Conservation (phyloP, 2,329 filamentous ascomycete genomes). For the Aspergillus brunneoviolaceus region DNA sequence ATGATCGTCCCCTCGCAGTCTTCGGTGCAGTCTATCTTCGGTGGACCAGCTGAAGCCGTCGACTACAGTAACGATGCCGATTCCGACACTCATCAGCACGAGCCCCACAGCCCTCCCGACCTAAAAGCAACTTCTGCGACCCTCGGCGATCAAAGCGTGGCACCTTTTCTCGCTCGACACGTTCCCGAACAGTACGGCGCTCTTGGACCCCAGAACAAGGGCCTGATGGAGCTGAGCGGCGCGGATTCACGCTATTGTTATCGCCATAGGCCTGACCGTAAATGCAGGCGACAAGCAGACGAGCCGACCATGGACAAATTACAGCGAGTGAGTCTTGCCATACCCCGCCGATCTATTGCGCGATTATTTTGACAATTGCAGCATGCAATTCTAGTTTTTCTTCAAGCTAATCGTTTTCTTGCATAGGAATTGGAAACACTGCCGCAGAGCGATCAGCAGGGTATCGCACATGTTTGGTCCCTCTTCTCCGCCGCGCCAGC, state of each 20-base stretch:
- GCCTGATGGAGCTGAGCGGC: conserved; percentile 44
- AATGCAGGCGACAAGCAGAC: conserved; percentile 88
- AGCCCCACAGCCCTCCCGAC: conserved; percentile 30
- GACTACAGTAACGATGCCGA: conserved; percentile 21
- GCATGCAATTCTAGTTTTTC: neutral
- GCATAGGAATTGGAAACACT: conserved; percentile 75
- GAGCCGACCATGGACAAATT: conserved; percentile 95
- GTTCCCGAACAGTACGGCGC: conserved; percentile 88
- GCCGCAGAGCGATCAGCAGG: conserved; percentile 83
- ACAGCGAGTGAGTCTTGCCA: conserved; percentile 64
- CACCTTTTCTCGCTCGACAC: conserved; percentile 85
- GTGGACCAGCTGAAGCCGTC: conserved; percentile 14
- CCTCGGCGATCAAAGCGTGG: conserved; percentile 74
- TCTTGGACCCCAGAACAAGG: conserved; percentile 50
- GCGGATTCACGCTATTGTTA: conserved; percentile 91
- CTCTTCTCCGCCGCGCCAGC: conserved; percentile 92
- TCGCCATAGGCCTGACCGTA: conserved; percentile 87
- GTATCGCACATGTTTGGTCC: conserved; percentile 96
- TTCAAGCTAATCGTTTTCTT: neutral
- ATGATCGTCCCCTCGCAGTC: conserved; percentile 2
- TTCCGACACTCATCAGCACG: conserved; percentile 23
- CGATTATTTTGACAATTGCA: neutral
- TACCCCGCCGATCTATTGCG: neutral
- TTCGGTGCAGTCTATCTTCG: conserved; percentile 24
- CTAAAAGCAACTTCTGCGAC: conserved; percentile 52